Percentiles rank a stretch among this genome's conserved stretches.
phyloP scores from a whole-genome alignment of 2,329 filamentous ascomycete species.

The Lachnellula willkommii region DNA sequence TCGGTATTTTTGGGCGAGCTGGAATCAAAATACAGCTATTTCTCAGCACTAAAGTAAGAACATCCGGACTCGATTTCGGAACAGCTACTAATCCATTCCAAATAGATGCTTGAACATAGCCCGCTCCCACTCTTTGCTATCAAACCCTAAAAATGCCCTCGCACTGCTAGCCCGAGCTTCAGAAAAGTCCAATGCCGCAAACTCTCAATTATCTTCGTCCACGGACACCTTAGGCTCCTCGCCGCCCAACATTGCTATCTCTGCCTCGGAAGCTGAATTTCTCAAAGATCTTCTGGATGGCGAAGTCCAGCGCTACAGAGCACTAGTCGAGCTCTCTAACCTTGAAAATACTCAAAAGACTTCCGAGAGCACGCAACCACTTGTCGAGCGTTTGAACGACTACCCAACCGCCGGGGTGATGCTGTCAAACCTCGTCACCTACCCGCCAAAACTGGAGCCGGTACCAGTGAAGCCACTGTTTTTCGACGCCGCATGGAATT shows the following conservation, averaged over 20 bases:
- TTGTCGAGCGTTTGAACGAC: constrained; percentile 69
- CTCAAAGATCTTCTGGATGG: constrained; percentile 60
- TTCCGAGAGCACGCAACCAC: constrained; percentile 42
- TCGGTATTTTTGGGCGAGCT: constrained; percentile 69
- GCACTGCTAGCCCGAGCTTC: constrained; percentile 73
- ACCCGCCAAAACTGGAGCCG: constrained; percentile 75
- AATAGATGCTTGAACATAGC: constrained; percentile 76
- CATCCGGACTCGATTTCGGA: not conserved
- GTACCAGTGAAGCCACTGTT: constrained; percentile 94
- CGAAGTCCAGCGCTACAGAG: constrained; percentile 75
- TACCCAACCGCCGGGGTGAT: constrained; percentile 68
- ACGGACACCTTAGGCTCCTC: constrained; percentile 35
- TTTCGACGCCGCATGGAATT: constrained; percentile 96
- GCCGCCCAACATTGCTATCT: constrained; percentile 65
- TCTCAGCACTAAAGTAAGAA: constrained; percentile 76
- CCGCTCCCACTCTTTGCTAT: constrained; percentile 72
- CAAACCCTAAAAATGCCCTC: constrained; percentile 71
- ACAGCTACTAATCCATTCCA: constrained; percentile 6
- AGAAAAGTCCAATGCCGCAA: constrained; percentile 52
- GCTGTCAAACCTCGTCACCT: constrained; percentile 75
- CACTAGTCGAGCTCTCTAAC: constrained; percentile 76
- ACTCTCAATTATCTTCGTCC: constrained; percentile 39
- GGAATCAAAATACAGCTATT: constrained; percentile 75
- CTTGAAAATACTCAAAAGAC: constrained; percentile 43
- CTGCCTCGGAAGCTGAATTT: constrained; percentile 49